These are phyloP conservation scores for Cymodocea nodosa DNA, from an alignment of 116 monocot species.

Conservation along the genomic window DNA sequence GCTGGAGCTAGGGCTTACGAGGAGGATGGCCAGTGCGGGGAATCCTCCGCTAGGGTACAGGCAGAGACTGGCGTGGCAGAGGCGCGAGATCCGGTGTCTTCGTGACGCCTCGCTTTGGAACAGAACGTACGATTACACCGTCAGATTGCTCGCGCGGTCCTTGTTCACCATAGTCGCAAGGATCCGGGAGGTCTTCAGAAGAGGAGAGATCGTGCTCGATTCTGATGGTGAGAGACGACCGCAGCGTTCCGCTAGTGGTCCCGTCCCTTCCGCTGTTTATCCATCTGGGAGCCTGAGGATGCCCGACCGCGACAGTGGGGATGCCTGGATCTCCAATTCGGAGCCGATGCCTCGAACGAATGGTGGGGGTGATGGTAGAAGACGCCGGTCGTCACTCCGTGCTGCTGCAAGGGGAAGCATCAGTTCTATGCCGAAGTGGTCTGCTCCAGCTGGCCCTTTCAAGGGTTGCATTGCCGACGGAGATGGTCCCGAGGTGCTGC, in stretches of 20 bases:
- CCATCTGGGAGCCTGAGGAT: neutral
- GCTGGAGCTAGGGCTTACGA: conserved; percentile 42
- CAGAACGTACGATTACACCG: conserved; percentile 38
- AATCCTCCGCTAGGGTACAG: conserved; percentile 13
- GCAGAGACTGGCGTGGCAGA: conserved; percentile 48
- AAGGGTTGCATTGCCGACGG: conserved; percentile 24
- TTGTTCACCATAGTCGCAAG: conserved; percentile 45
- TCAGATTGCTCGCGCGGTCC: conserved; percentile 46
- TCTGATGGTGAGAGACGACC: conserved; percentile 10
- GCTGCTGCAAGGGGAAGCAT: neutral
- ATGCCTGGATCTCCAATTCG: neutral
- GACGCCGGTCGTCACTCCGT: neutral
- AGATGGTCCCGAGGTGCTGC: conserved; percentile 12
- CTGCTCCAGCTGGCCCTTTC: conserved; percentile 11
- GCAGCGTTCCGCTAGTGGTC: conserved; percentile 15
- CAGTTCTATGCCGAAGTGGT: conserved; percentile 17
- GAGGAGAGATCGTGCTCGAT: neutral
- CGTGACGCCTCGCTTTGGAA: conserved; percentile 52
- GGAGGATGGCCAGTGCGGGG: neutral
- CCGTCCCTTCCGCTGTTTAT: neutral
- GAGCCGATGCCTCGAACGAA: conserved; percentile 6
- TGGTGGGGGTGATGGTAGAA: neutral
- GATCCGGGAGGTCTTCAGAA: conserved; percentile 23
- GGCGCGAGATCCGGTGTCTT: conserved; percentile 46
- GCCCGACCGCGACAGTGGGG: neutral